Evolutionary conservation across 345 rosid species (phyloP).

Genomic region (Dipteronia dyeriana): DNA sequence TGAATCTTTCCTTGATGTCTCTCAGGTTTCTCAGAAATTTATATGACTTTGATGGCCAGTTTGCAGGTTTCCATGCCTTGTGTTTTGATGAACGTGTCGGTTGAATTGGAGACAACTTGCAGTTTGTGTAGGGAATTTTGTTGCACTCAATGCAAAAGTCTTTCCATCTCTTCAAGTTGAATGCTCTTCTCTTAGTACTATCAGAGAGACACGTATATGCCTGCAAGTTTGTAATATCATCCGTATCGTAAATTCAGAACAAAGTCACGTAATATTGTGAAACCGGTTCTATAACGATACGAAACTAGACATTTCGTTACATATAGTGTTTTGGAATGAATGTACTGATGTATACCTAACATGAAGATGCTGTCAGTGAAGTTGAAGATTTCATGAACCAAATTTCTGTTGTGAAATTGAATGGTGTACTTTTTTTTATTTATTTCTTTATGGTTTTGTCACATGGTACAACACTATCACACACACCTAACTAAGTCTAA

Average conservation of each 20-base stretch:
- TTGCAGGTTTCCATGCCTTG: constrained; percentile 18
- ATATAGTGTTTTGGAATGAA: not conserved
- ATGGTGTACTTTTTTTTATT: not conserved
- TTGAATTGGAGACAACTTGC: constrained; percentile 6
- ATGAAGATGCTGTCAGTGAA: constrained; percentile 24
- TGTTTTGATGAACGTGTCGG: constrained; percentile 8
- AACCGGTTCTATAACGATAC: too few relatives aligned
- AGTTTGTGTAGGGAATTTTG: constrained; percentile 36
- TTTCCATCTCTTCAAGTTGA: constrained; percentile 57
- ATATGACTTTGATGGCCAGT: constrained; percentile 26
- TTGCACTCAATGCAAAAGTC: constrained; percentile 60
- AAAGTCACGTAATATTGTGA: too few relatives aligned
- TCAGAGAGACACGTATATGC: constrained; percentile 75
- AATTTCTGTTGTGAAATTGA: constrained; percentile 27
- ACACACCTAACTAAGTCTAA: not conserved
- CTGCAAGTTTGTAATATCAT: constrained; percentile 37
- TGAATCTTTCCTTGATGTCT: constrained; percentile 61
- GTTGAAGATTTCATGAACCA: constrained; percentile 10
- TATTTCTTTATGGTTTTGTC: constrained; percentile 26
- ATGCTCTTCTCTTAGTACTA: constrained; percentile 52
- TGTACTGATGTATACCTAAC: constrained; percentile 22
- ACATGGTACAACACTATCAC: constrained; percentile 17
- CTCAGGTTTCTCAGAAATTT: constrained; percentile 33
- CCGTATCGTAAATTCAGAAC: too few relatives aligned
- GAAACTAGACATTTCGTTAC: too few relatives aligned